A percentile compares a stretch with the other conserved stretches of the same genome.
Conservation (phyloP, 176 grass and related monocot species). For the Oryza brachyantha region DNA sequence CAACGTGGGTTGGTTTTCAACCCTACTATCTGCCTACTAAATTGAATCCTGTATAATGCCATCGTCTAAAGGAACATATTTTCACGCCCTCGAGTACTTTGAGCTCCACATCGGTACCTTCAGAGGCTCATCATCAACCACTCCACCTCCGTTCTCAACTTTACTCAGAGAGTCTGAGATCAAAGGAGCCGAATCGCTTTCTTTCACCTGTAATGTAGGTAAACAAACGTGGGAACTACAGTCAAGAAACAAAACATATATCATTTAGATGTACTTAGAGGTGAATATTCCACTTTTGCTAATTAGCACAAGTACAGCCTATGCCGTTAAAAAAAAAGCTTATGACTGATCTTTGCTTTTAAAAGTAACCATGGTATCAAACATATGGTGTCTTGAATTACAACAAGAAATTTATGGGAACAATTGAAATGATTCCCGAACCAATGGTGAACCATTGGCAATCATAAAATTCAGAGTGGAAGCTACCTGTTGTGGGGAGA, state of each 20-base stretch:
- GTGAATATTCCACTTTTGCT: not conserved
- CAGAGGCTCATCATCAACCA: slow-evolving; percentile 49
- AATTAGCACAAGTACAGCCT: not conserved
- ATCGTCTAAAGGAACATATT: not conserved
- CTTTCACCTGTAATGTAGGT: slow-evolving; percentile 43
- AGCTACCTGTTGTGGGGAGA: slow-evolving; percentile 58
- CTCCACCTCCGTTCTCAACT: slow-evolving; percentile 51
- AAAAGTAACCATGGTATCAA: not conserved
- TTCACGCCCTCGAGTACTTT: slow-evolving; percentile 63
- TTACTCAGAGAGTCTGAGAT: slow-evolving; percentile 54
- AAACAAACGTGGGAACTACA: not conserved
- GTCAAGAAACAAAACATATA: not conserved
- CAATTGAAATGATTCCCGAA: not conserved
- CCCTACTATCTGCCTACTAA: slow-evolving; percentile 54
- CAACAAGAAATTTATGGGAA: not conserved
- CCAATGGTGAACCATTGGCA: not conserved
- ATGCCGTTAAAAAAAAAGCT: too few species aligned
- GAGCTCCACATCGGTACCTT: slow-evolving; percentile 86
- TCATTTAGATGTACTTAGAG: not conserved
- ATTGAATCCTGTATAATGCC: slow-evolving; percentile 51
- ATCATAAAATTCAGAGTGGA: not conserved
- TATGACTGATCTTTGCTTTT: not conserved
- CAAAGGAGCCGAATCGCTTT: slow-evolving; percentile 56
- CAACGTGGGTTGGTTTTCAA: slow-evolving; percentile 55
- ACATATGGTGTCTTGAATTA: not conserved